Conservation (phyloP, 768 basidiomycete genomes). For the Myochromella boudieri region DNA sequence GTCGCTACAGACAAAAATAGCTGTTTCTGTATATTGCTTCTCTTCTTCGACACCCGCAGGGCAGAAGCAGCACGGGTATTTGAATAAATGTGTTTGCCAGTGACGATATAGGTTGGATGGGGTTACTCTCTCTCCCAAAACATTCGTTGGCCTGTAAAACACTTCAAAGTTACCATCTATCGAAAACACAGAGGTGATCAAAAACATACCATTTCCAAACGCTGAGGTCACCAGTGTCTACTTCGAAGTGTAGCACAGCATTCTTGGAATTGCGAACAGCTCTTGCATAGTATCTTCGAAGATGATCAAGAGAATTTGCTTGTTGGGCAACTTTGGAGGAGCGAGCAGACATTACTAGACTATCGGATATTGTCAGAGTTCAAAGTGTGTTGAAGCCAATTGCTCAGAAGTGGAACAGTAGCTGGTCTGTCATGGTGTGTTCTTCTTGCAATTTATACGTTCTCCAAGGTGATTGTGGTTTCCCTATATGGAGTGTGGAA, state of each 20-base stretch:
- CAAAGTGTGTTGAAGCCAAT: too few species aligned
- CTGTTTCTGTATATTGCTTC: not conserved
- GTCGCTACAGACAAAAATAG: not conserved
- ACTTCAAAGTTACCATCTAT: not conserved
- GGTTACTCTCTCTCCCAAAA: not conserved
- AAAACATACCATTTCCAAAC: not conserved
- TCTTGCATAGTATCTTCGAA: not conserved
- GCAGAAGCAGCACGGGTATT: not conserved
- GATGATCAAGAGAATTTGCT: too few species aligned
- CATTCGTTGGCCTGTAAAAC: not conserved
- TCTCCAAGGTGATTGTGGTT: too few species aligned
- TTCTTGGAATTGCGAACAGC: not conserved
- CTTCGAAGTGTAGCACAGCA: not conserved
- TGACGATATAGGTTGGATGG: not conserved
- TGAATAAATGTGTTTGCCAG: not conserved
- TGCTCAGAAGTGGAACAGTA: too few species aligned
- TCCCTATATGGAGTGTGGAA: too few species aligned
- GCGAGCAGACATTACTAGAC: too few species aligned
- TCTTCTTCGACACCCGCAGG: not conserved
- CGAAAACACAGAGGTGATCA: not conserved
- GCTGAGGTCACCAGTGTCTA: not conserved
- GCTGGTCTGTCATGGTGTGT: too few species aligned
- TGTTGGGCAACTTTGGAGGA: too few species aligned
- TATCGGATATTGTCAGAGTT: too few species aligned
- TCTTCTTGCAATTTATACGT: too few species aligned